Base-by-base conservation (phyloP, 345 rosid species). In the Jatropha curcas region DNA sequence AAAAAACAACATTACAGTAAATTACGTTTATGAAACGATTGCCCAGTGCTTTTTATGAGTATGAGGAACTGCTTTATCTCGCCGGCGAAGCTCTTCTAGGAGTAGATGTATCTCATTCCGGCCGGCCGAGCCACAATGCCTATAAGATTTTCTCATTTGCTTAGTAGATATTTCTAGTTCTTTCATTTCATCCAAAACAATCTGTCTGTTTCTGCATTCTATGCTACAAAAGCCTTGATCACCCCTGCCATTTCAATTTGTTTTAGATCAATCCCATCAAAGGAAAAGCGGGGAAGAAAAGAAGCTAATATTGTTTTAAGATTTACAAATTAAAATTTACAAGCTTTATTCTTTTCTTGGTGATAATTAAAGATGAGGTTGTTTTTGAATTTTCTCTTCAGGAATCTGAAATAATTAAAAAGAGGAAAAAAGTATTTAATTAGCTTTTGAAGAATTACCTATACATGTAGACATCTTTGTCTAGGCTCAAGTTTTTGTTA, bases 401-500 rank as follows among this genome's bases (percentile, higher is more conserved):
- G 7, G 5, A 3, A 37, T 37, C 4, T 3, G 50, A 45, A 45
- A 13, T 12, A 45, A 14, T 12, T 45, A 1, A 2, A 45, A 45
- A 11, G 50, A 14, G 16, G 16, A 12, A 45, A 45, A 45, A 45
- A 0, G 14, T 12, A 1, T n/a, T 59, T 8, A 5, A 25, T 20
- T 16, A 41, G 17, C 7, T 14, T n/a, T 5, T n/a, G n/a, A 57
- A 51, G 31, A 53, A 10, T 53, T 77, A 90, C 98, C 88, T 89
- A 85, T 93, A 93, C 95, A 91, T 93, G 87, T 88, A 93, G 31
- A 93, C 77, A 70, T 93, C 95, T 79, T 86, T 85, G 82, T 87
- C 83, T 0, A 73, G 83, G 35, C 70, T 75, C 56, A 93, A 77
- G 4, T 79, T 83, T 77, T 85, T 85, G 72, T 27, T 50, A 79